Conservation (phyloP, 1,284 basidiomycete genomes). For the Athelia sp. region DNA sequence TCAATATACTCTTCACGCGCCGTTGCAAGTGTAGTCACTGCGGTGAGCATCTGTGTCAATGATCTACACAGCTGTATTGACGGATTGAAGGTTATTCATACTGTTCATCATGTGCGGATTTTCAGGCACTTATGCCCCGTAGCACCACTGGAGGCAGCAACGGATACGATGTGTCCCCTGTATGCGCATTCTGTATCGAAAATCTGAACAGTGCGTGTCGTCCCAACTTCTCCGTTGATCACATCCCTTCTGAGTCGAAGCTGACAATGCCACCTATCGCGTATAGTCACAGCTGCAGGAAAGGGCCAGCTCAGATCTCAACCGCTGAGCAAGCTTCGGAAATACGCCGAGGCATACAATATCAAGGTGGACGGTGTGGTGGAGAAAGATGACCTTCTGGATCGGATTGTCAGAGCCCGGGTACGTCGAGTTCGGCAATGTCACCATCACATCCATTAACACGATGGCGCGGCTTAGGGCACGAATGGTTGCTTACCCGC, state of each 20-base stretch:
- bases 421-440: conserved; percentile 30
- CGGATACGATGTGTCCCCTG: conserved; percentile 59
- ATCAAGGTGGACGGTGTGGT: conserved; percentile 57
- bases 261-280: not conserved
- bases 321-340: conserved; percentile 56
- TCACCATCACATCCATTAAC: conserved; percentile 1
- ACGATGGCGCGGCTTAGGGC: too few species aligned
- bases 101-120: conserved; percentile 69
- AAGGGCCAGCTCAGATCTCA: conserved; percentile 47
- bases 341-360: conserved; percentile 65
- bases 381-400: conserved; percentile 74
- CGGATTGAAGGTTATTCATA: conserved; percentile 54
- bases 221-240: conserved; percentile 3
- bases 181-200: conserved; percentile 72
- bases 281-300: conserved; percentile 63
- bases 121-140: conserved; percentile 69
- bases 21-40: conserved; percentile 70
- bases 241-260: not conserved
- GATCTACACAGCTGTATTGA: not conserved
- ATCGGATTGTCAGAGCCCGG: conserved; percentile 51
- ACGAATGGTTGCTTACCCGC: conserved; percentile 51
- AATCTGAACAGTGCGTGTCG: conserved; percentile 51
- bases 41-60: conserved; percentile 38
- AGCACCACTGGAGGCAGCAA: conserved; percentile 23
- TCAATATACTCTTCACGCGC: conserved; percentile 60